Evolutionary conservation across 805 yeast genomes (phyloP).

Genomic region (Lipomyces sp.): DNA sequence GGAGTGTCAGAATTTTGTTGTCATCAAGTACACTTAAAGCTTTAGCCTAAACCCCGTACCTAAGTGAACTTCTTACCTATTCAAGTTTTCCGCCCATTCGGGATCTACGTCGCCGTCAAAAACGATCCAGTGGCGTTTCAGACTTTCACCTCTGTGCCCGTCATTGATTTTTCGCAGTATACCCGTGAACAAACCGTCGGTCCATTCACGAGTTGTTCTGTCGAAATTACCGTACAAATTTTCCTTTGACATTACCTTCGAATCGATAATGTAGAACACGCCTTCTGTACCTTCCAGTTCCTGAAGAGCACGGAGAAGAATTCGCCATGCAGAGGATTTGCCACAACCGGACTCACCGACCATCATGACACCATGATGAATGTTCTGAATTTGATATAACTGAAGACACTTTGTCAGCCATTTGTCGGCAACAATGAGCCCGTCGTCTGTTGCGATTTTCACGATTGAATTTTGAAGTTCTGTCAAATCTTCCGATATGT

Average conservation of each 20-base stretch:
- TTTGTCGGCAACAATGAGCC: constrained; percentile 45
- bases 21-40: constrained; percentile 78
- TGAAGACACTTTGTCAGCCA: constrained; percentile 67
- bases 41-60: not conserved
- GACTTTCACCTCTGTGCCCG: constrained; percentile 62
- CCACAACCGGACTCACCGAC: constrained; percentile 81
- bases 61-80: constrained; percentile 45
- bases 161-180: constrained; percentile 62
- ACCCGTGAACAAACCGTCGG: constrained; percentile 80
- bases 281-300: constrained; percentile 48
- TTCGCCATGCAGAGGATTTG: constrained; percentile 61
- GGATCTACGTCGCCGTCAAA: constrained; percentile 96
- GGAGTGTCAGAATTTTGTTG: constrained; percentile 76
- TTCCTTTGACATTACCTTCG: constrained; percentile 73
- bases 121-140: constrained; percentile 69
- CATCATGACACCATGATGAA: constrained; percentile 79
- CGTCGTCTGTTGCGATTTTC: constrained; percentile 44
- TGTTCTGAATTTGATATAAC: constrained; percentile 60
- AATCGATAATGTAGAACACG: constrained; percentile 60
- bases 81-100: constrained; percentile 87
- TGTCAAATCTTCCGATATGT: constrained; percentile 40
- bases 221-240: constrained; percentile 74
- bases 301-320: constrained; percentile 54
- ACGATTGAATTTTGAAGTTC: constrained; percentile 40
- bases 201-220: constrained; percentile 84